These are phyloP conservation scores for Kodamaea restingae DNA, from an alignment of 805 yeast species.

Conservation along the genomic window DNA sequence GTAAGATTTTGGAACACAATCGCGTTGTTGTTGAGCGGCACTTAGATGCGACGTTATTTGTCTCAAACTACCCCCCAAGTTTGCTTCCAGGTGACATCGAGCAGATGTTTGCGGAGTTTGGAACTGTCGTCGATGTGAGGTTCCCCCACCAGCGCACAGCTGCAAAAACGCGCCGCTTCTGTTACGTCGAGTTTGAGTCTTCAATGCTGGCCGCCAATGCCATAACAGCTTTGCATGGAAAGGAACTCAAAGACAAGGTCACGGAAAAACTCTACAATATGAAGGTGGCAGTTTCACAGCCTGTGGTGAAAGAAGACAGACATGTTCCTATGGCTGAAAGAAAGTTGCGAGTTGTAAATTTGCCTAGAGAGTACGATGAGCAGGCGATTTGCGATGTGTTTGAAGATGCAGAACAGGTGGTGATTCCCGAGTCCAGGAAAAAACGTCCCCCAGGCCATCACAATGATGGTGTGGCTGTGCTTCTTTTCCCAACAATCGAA, in stretches of 20 bases:
- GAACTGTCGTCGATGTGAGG: conserved; percentile 49
- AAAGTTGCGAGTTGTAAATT: conserved; percentile 52
- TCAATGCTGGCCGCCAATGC: conserved; percentile 45
- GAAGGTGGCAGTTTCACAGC: conserved; percentile 61
- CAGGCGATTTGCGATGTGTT: conserved; percentile 40
- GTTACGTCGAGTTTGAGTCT: conserved; percentile 58
- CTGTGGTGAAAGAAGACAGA: conserved; percentile 34
- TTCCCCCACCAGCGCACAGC: conserved; percentile 60
- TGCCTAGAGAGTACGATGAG: conserved; percentile 46
- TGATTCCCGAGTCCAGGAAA: conserved; percentile 36
- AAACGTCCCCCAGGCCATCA: conserved; percentile 27
- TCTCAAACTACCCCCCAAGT: conserved; percentile 67
- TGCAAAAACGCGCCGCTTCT: conserved; percentile 55
- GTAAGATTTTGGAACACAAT: conserved; percentile 41
- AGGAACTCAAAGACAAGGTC: conserved; percentile 24
- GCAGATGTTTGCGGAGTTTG: conserved; percentile 32
- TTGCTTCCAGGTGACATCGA: conserved; percentile 38
- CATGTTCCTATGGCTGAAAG: conserved; percentile 51
- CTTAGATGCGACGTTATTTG: conserved; percentile 57
- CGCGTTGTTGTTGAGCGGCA: conserved; percentile 46
- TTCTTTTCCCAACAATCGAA: conserved; percentile 42
- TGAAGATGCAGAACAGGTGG: conserved; percentile 45
- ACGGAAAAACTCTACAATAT: conserved; percentile 31
- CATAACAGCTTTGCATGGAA: conserved; percentile 37
- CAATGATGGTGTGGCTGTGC: conserved; percentile 66